Base-by-base conservation (phyloP, 1,284 basidiomycete genomes). In the Rhodotorula sp. region DNA sequence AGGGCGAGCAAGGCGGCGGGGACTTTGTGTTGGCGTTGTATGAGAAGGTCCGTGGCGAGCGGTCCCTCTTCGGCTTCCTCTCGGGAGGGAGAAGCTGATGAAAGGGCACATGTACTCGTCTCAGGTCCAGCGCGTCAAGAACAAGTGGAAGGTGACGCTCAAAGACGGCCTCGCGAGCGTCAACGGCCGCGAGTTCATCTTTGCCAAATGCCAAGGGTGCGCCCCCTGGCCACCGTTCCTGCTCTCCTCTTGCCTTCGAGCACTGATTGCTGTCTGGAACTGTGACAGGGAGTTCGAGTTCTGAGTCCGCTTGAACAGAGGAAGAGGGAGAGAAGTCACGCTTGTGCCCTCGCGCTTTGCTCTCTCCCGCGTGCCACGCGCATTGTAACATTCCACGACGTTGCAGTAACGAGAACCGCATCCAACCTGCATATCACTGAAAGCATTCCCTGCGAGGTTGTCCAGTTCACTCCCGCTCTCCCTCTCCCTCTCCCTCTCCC, bases 121-220 rank as follows among this genome's bases (percentile, higher is more conserved):
- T 32, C 72, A 94, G 93, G 94, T 97, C 48, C 92, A 94, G 68
- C 87, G 96, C 29, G 94, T 98, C 39, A 98, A 98, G 83, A 99
- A 98, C 85, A 99, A 98, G 84, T 99, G 96, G 96, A 99, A 99
- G 84, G 96, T 94, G 70, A 89, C 94, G n/a, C 86, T 99, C 71
- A 96, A 96, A 82, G 96, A 99, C 77, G 96, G 96, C 22, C 93
- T 99, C 87, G 92, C 98, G 66, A 92, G 94, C 77, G 88, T 98
- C 75, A 95, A 97, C 76, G 94, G 95, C 34, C 90, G 90, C 76
- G 96, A 99, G 79, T 99, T 99, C 82, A 85, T 99, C 36, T 99
- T 99, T 80, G 87, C 91, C 68, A 96, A 97, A 81, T 98, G 95
- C 82, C 94, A 80, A 53, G 81, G 80, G 78, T 79, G 39, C 22